Evolutionary conservation across 108 stramenopile species (phyloP), one percentile per base, ranked within the genome.

Genomic region (Cylindrotheca fusiformis): DNA sequence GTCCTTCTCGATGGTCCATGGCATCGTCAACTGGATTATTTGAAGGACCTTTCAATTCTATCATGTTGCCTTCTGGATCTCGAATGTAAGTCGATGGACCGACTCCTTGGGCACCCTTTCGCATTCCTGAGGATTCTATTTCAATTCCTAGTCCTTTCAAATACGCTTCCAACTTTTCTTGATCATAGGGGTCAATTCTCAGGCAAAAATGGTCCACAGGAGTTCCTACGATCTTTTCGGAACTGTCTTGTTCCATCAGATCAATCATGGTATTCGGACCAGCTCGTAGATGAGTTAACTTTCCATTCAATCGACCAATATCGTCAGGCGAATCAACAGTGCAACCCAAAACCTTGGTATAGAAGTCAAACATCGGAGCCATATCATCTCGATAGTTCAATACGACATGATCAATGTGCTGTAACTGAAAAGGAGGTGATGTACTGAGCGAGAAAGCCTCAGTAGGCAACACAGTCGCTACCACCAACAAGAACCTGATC

Each of bases 191-290:
- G 32, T 79, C 78, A 23, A 75, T 45, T 20, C 75, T 44, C 41
- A 80, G 32, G 36, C 75, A 76, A 30, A 80, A 52, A 58, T 80
- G 79, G 46, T 80, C 79, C 46, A 76, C 47, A 4, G 79, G 73
- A 14, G 72, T 68, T 49, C 55, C 29, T 4, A 74, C 27, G 17
- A 4, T 20, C 23, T 58, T 44, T 2, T 19, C 23, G 1, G 6
- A 48, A 18, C 65, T 29, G 20, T 74, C 78, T 52, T 19, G 44
- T 19, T 74, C 74, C 22, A 79, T 20, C 19, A 80, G 53, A 69
- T 80, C 79, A 19, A 80, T 80, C 45, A 68, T 67, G 54, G 71
- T 59, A 45, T 66, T 48, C 18, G 36, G 36, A 41, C 79, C 79
- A 4, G 75, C 79, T 21, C 79, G 49, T 52, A 80, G 60, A 68